A percentile compares a stretch with the other conserved stretches of the same genome.
phyloP scores from a whole-genome alignment of 1,139 yeast species.

The Cylindricascospora bacillispora region DNA sequence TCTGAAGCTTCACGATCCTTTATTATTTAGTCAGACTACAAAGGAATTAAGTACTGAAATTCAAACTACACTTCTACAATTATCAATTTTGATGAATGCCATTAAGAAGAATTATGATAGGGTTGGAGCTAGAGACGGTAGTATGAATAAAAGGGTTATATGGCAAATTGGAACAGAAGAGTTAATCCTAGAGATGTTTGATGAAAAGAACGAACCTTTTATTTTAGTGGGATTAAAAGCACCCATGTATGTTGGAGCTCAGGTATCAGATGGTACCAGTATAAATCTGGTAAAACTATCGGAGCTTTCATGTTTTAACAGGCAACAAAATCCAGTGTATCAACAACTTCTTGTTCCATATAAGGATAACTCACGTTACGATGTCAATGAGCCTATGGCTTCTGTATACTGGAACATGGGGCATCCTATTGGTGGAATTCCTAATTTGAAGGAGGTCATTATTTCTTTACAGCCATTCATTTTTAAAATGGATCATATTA shows the following conservation, averaged over 20 bases:
- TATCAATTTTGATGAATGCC: slow-evolving; percentile 56
- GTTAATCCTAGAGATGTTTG: slow-evolving; percentile 57
- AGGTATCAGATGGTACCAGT: slow-evolving; percentile 49
- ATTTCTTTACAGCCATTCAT: slow-evolving; percentile 51
- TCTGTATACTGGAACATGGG: slow-evolving; percentile 58
- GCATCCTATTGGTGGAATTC: slow-evolving; percentile 79
- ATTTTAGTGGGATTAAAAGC: slow-evolving; percentile 57
- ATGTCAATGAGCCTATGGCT: slow-evolving; percentile 29
- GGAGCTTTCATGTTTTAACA: slow-evolving; percentile 57
- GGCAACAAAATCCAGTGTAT: slow-evolving; percentile 44
- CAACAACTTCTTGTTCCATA: slow-evolving; percentile 59
- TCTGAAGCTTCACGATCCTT: slow-evolving; percentile 20
- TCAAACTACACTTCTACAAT: slow-evolving; percentile 43
- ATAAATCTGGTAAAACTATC: slow-evolving; percentile 44
- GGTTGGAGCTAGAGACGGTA: slow-evolving; percentile 28
- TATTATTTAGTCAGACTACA: slow-evolving; percentile 22
- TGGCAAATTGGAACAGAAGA: slow-evolving; percentile 64
- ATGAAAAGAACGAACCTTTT: slow-evolving; percentile 46
- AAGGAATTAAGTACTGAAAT: slow-evolving; percentile 42
- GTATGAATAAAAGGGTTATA: slow-evolving; percentile 27
- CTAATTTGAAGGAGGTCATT: slow-evolving; percentile 42
- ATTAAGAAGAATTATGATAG: slow-evolving; percentile 40
- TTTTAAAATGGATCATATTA: slow-evolving; percentile 57
- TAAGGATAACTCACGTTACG: slow-evolving; percentile 12
- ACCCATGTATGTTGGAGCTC: slow-evolving; percentile 45